phyloP scores from a whole-genome alignment of 2,329 filamentous ascomycete species.

The Penicillium sp. region DNA sequence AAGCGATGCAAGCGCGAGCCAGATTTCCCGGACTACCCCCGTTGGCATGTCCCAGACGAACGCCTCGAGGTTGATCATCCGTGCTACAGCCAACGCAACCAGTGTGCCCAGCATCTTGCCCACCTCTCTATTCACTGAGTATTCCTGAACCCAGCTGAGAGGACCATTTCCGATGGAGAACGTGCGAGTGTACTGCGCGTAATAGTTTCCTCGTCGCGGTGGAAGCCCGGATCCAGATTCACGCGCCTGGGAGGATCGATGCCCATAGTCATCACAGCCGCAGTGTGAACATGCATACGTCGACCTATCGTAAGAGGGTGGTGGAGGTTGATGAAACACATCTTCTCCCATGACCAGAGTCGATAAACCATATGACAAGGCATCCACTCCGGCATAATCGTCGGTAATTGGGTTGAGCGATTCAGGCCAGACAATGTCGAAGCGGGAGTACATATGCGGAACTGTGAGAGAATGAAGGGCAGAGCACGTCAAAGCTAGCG shows the following conservation, averaged over 20 bases:
- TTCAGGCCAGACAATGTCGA: slow-evolving; percentile 86
- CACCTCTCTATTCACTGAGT: slow-evolving; percentile 74
- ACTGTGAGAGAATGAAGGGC: slow-evolving; percentile 70
- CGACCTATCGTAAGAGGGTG: slow-evolving; percentile 21
- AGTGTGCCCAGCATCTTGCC: slow-evolving; percentile 86
- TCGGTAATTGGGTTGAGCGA: slow-evolving; percentile 56
- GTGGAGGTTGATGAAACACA: slow-evolving; percentile 52
- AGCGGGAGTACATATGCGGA: slow-evolving; percentile 75
- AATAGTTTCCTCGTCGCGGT: slow-evolving; percentile 63
- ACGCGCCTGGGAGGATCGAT: slow-evolving; percentile 8
- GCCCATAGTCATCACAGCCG: slow-evolving; percentile 24
- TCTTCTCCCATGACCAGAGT: slow-evolving; percentile 71
- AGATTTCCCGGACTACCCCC: slow-evolving; percentile 73
- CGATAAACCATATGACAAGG: slow-evolving; percentile 74
- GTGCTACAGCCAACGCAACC: slow-evolving; percentile 71
- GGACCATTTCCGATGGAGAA: slow-evolving; percentile 83
- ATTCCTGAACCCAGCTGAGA: slow-evolving; percentile 71
- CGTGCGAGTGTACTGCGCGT: slow-evolving; percentile 72
- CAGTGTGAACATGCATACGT: slow-evolving; percentile 28
- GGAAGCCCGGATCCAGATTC: slow-evolving; percentile 8
- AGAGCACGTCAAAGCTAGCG: slow-evolving; percentile 72
- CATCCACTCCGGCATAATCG: slow-evolving; percentile 70
- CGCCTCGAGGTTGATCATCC: slow-evolving; percentile 75
- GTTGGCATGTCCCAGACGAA: slow-evolving; percentile 91
- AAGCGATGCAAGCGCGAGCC: slow-evolving; percentile 70